phyloP scores from a whole-genome alignment of 140 eudicot species.

The Cichorium intybus region DNA sequence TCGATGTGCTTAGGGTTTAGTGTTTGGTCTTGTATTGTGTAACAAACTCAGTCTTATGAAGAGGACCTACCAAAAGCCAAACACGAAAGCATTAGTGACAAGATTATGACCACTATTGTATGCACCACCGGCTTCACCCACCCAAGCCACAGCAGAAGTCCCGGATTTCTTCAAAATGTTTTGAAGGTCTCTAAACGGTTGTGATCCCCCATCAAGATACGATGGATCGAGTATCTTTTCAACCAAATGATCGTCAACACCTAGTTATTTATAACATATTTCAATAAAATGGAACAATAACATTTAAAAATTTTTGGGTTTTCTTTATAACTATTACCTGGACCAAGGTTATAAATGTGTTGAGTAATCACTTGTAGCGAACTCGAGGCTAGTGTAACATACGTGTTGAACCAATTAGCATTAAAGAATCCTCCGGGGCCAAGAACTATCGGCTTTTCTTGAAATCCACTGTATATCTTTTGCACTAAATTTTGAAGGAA shows the following conservation, averaged over 20 bases:
- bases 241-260: slow-evolving; percentile 59
- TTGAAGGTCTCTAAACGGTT: slow-evolving; percentile 49
- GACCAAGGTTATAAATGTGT: slow-evolving; percentile 76
- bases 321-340: slow-evolving; percentile 38
- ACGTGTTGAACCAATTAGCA: slow-evolving; percentile 55
- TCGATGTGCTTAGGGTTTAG: not conserved
- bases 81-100: slow-evolving; percentile 55
- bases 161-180: slow-evolving; percentile 27
- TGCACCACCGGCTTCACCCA: slow-evolving; percentile 85
- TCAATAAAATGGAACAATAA: not conserved
- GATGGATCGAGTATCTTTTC: slow-evolving; percentile 65
- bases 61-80: slow-evolving; percentile 54
- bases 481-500: slow-evolving; percentile 46
- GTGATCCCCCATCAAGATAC: slow-evolving; percentile 48
- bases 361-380: slow-evolving; percentile 60
- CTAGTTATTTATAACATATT: slow-evolving; percentile 23
- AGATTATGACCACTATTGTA: slow-evolving; percentile 75
- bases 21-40: not conserved
- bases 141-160: slow-evolving; percentile 70
- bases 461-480: slow-evolving; percentile 32
- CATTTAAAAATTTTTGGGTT: not conserved
- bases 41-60: not conserved
- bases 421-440: slow-evolving; percentile 78
- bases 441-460: slow-evolving; percentile 46
- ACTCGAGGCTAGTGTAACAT: slow-evolving; percentile 22